Percentiles rank a stretch among this genome's conserved stretches.
These are phyloP conservation scores for Capronia americana DNA, from an alignment of 2,329 filamentous ascomycete genomes.

Conservation along the genomic window DNA sequence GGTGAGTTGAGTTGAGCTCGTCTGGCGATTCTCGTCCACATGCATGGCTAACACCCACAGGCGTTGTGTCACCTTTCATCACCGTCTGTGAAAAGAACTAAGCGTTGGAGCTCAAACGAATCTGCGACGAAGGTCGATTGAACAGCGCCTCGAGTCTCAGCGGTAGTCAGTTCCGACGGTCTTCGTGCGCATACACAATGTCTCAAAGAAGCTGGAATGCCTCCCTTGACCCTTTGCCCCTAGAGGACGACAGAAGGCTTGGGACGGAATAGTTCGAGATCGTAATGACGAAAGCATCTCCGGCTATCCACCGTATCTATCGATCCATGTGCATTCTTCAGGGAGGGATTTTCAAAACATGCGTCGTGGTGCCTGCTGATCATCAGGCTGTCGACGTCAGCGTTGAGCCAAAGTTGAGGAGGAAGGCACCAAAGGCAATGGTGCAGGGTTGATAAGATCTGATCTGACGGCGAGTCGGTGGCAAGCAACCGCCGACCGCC, in stretches of 20 bases:
- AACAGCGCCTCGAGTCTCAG: not conserved
- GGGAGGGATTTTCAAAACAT: not conserved
- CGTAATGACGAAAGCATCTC: not conserved
- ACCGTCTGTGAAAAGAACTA: constrained; percentile 36
- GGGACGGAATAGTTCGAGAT: not conserved
- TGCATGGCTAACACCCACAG: constrained; percentile 5
- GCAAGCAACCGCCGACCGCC: constrained; percentile 12
- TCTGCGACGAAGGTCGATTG: not conserved
- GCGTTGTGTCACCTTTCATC: constrained; percentile 40
- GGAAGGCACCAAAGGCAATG: not conserved
- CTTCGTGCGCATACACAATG: too few relatives aligned
- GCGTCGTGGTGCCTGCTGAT: constrained; percentile 3
- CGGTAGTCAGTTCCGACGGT: too few relatives aligned
- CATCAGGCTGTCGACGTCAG: constrained; percentile 8
- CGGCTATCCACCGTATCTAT: not conserved
- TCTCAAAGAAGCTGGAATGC: not conserved
- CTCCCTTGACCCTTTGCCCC: not conserved
- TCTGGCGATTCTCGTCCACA: not conserved
- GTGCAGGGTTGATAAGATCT: not conserved
- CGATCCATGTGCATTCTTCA: not conserved
- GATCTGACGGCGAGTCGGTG: constrained; percentile 21
- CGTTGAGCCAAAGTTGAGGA: not conserved
- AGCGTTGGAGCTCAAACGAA: not conserved
- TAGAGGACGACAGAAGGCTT: not conserved
- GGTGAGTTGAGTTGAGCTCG: constrained; percentile 29